Conservation (phyloP, 2,329 filamentous ascomycete species). For the Phialocephala subalpina region DNA sequence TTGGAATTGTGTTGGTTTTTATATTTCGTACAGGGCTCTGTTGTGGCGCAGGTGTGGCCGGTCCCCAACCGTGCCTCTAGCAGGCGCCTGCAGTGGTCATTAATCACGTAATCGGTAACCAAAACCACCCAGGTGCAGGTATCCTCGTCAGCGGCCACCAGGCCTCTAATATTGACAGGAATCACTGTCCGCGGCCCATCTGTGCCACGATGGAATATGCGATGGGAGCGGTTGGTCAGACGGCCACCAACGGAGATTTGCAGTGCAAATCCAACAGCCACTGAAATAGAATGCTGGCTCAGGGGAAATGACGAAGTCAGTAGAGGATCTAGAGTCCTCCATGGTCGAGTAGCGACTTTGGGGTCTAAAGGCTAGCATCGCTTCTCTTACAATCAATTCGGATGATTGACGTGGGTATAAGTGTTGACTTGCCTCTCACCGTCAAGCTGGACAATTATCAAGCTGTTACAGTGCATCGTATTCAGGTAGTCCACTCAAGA, state of each 20-base stretch:
- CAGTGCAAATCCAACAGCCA: slow-evolving; percentile 2
- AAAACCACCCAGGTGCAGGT: slow-evolving; percentile 1
- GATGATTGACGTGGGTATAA: slow-evolving; percentile 1
- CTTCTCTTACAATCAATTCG: background rate
- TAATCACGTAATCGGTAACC: background rate
- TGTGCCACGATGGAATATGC: background rate
- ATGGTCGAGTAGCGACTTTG: slow-evolving; percentile 1
- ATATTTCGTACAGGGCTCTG: slow-evolving; percentile 9
- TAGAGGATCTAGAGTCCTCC: background rate
- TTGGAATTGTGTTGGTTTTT: slow-evolving; percentile 8
- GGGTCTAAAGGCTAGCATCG: background rate
- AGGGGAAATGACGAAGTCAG: background rate
- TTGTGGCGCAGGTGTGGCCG: slow-evolving; percentile 8
- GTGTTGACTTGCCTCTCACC: background rate
- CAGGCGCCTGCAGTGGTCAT: background rate
- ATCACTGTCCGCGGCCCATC: slow-evolving; percentile 1
- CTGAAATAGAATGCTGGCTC: background rate
- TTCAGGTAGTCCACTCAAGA: background rate
- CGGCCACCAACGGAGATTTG: slow-evolving; percentile 1
- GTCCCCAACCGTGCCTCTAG: slow-evolving; percentile 8
- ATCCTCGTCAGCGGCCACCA: slow-evolving; percentile 1
- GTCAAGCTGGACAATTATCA: background rate
- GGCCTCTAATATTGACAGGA: background rate
- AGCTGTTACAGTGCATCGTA: slow-evolving; percentile 2
- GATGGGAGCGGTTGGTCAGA: background rate